These are phyloP conservation scores for Saturnispora sekii DNA, from an alignment of 805 yeast species.

Conservation along the genomic window DNA sequence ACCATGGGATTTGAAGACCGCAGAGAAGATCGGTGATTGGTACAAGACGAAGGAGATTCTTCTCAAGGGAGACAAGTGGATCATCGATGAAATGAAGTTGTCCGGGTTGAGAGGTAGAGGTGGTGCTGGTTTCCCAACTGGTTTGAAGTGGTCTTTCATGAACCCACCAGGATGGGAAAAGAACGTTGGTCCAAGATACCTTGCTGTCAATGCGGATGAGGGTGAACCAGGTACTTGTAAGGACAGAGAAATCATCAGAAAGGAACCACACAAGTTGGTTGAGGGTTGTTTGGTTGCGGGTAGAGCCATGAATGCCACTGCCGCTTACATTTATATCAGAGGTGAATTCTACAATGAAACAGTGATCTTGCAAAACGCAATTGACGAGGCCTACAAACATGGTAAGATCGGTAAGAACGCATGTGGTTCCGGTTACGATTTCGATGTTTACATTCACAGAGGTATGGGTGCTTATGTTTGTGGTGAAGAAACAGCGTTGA, in stretches of 20 bases:
- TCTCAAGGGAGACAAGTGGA: constrained; percentile 81
- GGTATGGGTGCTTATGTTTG: constrained; percentile 93
- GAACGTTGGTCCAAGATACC: constrained; percentile 78
- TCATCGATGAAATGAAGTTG: constrained; percentile 75
- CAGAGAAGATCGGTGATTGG: constrained; percentile 84
- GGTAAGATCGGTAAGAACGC: constrained; percentile 78
- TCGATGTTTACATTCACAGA: constrained; percentile 77
- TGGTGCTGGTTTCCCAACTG: constrained; percentile 91
- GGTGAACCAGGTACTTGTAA: constrained; percentile 95
- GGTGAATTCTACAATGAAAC: constrained; percentile 88
- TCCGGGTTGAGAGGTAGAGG: constrained; percentile 88
- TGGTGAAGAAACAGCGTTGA: constrained; percentile 87
- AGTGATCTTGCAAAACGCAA: constrained; percentile 62
- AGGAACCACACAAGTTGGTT: constrained; percentile 84
- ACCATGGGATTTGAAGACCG: constrained; percentile 51
- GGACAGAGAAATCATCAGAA: constrained; percentile 84
- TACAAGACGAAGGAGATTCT: constrained; percentile 80
- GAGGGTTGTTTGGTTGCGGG: constrained; percentile 91
- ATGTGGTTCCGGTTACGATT: constrained; percentile 79
- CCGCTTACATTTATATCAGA: constrained; percentile 84
- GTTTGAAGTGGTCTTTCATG: constrained; percentile 89
- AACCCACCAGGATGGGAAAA: constrained; percentile 95
- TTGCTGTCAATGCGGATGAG: constrained; percentile 88
- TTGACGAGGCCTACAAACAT: constrained; percentile 76
- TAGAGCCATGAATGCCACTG: constrained; percentile 87